phyloP scores from a whole-genome alignment of 2,329 filamentous ascomycete species.

The Fusarium irregulare region DNA sequence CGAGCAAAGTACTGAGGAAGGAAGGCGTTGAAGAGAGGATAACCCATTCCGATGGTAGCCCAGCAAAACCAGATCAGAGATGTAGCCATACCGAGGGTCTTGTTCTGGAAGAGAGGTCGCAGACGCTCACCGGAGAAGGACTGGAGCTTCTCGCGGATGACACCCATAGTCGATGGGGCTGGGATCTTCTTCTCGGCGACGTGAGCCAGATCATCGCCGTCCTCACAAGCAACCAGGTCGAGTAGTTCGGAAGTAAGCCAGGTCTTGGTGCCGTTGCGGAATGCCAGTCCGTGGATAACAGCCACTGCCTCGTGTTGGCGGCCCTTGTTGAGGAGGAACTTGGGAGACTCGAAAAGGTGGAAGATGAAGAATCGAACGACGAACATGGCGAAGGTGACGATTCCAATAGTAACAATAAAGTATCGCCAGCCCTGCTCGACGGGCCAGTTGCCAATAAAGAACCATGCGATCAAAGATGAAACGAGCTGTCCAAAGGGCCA shows the following conservation, averaged over 20 bases:
- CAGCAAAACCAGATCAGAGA: constrained; percentile 80
- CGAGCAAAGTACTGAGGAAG: constrained; percentile 83
- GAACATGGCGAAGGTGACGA: constrained; percentile 82
- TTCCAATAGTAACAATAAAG: constrained; percentile 76
- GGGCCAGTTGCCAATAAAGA: constrained; percentile 76
- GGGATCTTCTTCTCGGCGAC: constrained; percentile 26
- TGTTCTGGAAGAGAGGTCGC: constrained; percentile 70
- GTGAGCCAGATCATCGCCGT: constrained; percentile 45
- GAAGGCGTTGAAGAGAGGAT: constrained; percentile 90
- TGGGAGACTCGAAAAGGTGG: constrained; percentile 85
- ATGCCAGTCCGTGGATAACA: constrained; percentile 81
- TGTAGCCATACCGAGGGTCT: constrained; percentile 64
- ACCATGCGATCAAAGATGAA: constrained; percentile 79
- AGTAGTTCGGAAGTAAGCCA: constrained; percentile 81
- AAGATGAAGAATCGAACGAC: constrained; percentile 82
- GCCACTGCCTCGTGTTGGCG: constrained; percentile 82
- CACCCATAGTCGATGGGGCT: constrained; percentile 45
- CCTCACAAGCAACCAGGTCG: constrained; percentile 63
- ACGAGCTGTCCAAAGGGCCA: constrained; percentile 87
- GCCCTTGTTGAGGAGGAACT: constrained; percentile 81
- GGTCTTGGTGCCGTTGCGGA: constrained; percentile 75
- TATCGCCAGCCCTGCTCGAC: constrained; percentile 81
- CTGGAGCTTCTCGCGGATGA: constrained; percentile 69
- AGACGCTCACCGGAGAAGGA: constrained; percentile 76
- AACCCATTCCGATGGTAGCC: constrained; percentile 86